Evolutionary conservation across 2,329 filamentous ascomycete genomes (phyloP).

Genomic region (Colletotrichum tofieldiae): DNA sequence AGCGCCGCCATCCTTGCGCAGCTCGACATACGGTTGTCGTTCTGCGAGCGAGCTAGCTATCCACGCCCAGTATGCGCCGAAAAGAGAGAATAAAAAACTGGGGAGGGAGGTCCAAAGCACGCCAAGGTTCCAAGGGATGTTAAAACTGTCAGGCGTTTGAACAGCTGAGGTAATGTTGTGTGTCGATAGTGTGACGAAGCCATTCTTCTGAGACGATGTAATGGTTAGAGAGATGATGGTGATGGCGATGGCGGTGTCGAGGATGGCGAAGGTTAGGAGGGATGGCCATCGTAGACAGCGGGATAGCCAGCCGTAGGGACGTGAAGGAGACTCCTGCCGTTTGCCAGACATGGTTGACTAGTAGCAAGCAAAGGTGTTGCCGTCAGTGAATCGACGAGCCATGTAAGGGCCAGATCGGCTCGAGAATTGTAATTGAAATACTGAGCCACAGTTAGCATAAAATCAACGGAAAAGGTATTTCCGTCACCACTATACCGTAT

Average conservation of each 20-base stretch:
- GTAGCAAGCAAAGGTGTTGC: background rate
- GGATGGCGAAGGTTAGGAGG: constrained; percentile 8
- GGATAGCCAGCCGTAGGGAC: constrained; percentile 6
- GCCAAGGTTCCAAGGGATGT: constrained; percentile 6
- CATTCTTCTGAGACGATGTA: constrained; percentile 6
- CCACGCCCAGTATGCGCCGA: constrained; percentile 26
- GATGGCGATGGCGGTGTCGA: constrained; percentile 9
- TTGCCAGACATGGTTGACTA: background rate
- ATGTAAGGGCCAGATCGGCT: too few species aligned
- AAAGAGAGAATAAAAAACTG: constrained; percentile 14
- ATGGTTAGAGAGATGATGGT: background rate
- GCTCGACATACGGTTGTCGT: constrained; percentile 22
- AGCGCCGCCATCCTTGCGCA: constrained; percentile 10
- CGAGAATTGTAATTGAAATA: too few species aligned
- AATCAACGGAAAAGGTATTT: too few species aligned
- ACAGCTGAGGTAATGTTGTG: background rate
- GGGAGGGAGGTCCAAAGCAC: constrained; percentile 17
- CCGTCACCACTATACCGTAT: too few species aligned
- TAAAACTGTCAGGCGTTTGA: background rate
- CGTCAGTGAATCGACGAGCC: background rate
- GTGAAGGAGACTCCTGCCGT: background rate
- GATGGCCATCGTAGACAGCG: background rate
- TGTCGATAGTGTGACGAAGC: constrained; percentile 13
- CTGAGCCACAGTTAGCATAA: too few species aligned
- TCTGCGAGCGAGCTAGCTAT: constrained; percentile 8